These are phyloP conservation scores for Murraya paniculata DNA, from an alignment of 345 rosid genomes.

Conservation along the genomic window DNA sequence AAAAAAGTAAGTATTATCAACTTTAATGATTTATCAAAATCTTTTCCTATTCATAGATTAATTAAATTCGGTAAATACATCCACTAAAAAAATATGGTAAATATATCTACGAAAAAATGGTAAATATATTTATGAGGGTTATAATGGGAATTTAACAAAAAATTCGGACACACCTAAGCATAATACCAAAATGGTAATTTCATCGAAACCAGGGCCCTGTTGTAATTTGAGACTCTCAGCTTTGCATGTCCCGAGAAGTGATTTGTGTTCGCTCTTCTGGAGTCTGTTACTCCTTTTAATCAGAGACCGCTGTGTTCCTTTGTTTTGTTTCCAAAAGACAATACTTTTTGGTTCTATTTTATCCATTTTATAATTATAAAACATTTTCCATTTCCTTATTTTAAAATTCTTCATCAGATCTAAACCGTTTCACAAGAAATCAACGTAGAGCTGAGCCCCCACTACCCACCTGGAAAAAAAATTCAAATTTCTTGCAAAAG, in stretches of 20 bases:
- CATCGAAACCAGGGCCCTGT: not conserved
- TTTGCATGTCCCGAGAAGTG: conserved; percentile 5
- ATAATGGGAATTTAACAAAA: conserved; percentile 6
- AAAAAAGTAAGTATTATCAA: not conserved
- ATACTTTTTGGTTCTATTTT: not conserved
- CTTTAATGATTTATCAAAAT: not conserved
- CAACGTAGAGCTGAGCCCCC: not conserved
- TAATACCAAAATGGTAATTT: conserved; percentile 15
- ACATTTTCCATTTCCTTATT: not conserved
- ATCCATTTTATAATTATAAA: not conserved
- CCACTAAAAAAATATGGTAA: not conserved
- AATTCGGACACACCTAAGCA: not conserved
- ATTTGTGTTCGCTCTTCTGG: conserved; percentile 1
- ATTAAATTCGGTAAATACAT: not conserved
- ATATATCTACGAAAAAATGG: not conserved
- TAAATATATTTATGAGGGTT: not conserved
- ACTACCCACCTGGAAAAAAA: conserved; percentile 8
- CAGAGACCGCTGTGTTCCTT: not conserved
- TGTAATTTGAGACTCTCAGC: conserved; percentile 4
- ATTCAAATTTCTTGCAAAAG: conserved; percentile 15
- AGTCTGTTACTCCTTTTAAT: not conserved
- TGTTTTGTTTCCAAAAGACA: not conserved
- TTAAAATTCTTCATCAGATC: conserved; percentile 13
- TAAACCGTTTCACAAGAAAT: conserved; percentile 22
- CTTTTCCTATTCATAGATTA: not conserved